These are phyloP conservation scores for Hsuehochloa calcarea DNA, from an alignment of 176 grass and related monocot genomes.

Conservation along the genomic window DNA sequence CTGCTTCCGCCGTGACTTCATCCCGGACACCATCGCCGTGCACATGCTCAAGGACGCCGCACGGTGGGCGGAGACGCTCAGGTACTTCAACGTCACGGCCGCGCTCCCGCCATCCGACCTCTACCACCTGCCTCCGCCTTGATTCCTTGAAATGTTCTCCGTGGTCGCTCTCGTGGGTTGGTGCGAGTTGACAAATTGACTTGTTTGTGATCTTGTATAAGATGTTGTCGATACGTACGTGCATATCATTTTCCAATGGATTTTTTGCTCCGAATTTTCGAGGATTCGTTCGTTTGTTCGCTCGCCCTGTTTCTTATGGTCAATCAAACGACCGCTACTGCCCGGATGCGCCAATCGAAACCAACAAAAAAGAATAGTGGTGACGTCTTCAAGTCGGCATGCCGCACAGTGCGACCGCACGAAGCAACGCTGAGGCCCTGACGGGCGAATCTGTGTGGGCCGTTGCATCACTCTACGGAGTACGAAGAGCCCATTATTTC, in stretches of 20 bases:
- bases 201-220: background rate
- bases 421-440: background rate
- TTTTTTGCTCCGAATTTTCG: background rate
- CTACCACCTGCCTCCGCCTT: slow-evolving; percentile 34
- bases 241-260: background rate
- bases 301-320: background rate
- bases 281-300: background rate
- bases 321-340: no score
- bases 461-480: background rate
- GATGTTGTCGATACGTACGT: background rate
- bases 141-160: slow-evolving; percentile 9
- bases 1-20: slow-evolving; percentile 75
- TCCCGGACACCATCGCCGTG: slow-evolving; percentile 73
- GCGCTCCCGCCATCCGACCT: slow-evolving; percentile 39
- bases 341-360: no score
- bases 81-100: slow-evolving; percentile 67
- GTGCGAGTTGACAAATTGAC: background rate
- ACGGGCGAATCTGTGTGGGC: background rate
- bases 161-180: background rate
- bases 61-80: slow-evolving; percentile 59
- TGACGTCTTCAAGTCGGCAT: background rate
- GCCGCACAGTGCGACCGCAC: no score
- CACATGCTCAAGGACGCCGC: slow-evolving; percentile 71
- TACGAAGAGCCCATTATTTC: background rate
- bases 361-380: background rate